phyloP scores from a whole-genome alignment of 2,329 filamentous ascomycete species.

The Pseudogymnoascus sp. region DNA sequence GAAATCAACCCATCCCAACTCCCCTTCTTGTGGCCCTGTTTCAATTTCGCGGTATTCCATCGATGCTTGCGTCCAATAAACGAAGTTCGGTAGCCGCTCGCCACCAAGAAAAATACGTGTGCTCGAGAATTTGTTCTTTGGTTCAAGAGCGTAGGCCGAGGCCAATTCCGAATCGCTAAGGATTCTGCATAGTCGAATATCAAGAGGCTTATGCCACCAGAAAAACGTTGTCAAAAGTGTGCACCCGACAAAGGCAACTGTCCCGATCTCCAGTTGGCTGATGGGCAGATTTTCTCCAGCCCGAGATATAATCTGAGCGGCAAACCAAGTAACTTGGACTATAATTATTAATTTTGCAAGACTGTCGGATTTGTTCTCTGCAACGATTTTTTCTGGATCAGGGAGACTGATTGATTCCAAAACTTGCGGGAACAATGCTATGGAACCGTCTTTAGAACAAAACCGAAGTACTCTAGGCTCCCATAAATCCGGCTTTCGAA shows the following conservation, averaged over 20 bases:
- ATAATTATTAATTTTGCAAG: background rate
- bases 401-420: background rate
- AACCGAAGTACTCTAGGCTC: background rate
- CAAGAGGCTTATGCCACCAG: background rate
- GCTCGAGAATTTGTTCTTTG: background rate
- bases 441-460: too few species aligned
- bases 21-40: background rate
- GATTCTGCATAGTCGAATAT: background rate
- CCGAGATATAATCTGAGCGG: background rate
- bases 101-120: background rate
- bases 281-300: background rate
- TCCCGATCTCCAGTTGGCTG: background rate
- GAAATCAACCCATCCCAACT: background rate
- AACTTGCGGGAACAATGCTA: too few species aligned
- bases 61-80: background rate
- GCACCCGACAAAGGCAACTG: background rate
- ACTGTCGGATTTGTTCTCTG: background rate
- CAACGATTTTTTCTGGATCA: too few species aligned
- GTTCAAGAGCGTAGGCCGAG: too few species aligned
- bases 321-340: background rate
- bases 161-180: too few species aligned
- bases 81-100: background rate
- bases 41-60: background rate
- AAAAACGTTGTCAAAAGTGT: background rate
- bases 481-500: too few species aligned